Percentiles rank a stretch among this genome's conserved stretches.
Evolutionary conservation across 2,329 filamentous ascomycete genomes (phyloP).

Genomic region (Cladophialophora yegresii): DNA sequence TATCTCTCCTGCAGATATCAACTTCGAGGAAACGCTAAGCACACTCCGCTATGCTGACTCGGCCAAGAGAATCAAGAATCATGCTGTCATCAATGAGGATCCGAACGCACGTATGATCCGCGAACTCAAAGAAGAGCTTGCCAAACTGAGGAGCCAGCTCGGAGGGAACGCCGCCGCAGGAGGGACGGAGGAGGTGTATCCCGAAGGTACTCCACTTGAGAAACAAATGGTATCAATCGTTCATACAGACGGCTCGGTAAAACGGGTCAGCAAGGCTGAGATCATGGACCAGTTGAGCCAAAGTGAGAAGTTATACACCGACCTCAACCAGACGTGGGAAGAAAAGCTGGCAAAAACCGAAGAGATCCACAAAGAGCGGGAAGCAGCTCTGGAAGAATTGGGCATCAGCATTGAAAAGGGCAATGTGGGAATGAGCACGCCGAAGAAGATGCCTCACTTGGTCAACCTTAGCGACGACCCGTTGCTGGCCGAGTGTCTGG

Average conservation of each 20-base stretch:
- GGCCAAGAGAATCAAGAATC: slow-evolving; percentile 99
- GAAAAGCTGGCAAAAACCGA: slow-evolving; percentile 94
- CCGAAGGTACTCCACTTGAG: slow-evolving; percentile 86
- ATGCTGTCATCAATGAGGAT: slow-evolving; percentile 98
- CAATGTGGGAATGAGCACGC: slow-evolving; percentile 89
- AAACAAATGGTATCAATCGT: slow-evolving; percentile 96
- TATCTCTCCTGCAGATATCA: slow-evolving; percentile 97
- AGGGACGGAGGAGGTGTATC: slow-evolving; percentile 76
- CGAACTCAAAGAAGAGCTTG: slow-evolving; percentile 92
- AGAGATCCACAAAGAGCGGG: slow-evolving; percentile 94
- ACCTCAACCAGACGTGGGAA: slow-evolving; percentile 98
- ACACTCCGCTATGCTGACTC: slow-evolving; percentile 96
- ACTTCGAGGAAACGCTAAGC: slow-evolving; percentile 95
- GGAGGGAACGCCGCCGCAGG: slow-evolving; percentile 53
- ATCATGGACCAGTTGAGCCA: slow-evolving; percentile 95
- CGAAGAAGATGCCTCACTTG: slow-evolving; percentile 98
- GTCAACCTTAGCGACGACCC: slow-evolving; percentile 97
- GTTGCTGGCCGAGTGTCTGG: slow-evolving; percentile 88
- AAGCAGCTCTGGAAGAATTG: slow-evolving; percentile 90
- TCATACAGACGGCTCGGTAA: slow-evolving; percentile 77
- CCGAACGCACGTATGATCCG: slow-evolving; percentile 98
- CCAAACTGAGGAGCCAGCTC: slow-evolving; percentile 82
- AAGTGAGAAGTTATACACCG: slow-evolving; percentile 91
- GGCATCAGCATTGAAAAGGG: slow-evolving; percentile 99
- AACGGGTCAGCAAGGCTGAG: slow-evolving; percentile 97